Evolutionary conservation across 1,284 basidiomycete species (phyloP).

Genomic region (Marasmius tenuissimus): DNA sequence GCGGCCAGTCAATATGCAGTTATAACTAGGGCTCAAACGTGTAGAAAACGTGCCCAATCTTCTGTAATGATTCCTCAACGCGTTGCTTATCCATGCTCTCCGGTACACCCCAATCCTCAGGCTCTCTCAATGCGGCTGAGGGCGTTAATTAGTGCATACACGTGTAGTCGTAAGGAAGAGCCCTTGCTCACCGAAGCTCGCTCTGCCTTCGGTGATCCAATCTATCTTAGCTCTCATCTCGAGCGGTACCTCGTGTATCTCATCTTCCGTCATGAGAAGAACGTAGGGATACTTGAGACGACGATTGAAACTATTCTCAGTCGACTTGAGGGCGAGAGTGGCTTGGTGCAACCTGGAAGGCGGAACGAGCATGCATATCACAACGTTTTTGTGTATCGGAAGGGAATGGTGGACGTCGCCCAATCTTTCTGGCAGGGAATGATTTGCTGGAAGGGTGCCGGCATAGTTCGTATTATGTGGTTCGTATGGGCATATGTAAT

Average conservation of each 20-base stretch:
- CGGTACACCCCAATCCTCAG: constrained; percentile 24
- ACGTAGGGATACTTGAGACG: constrained; percentile 29
- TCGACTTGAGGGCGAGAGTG: constrained; percentile 23
- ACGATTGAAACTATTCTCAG: constrained; percentile 29
- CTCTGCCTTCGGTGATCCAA: constrained; percentile 26
- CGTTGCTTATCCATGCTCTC: constrained; percentile 19
- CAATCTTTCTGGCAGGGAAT: too few relatives aligned
- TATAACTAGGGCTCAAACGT: neutral
- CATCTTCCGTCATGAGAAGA: constrained; percentile 24
- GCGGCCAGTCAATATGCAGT: neutral
- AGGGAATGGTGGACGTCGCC: too few relatives aligned
- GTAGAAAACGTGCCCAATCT: constrained; percentile 21
- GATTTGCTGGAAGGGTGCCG: too few relatives aligned
- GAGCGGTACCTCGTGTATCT: constrained; percentile 20
- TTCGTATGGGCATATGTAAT: too few relatives aligned
- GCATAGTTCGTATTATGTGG: too few relatives aligned
- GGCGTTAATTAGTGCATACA: neutral
- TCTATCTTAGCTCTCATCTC: constrained; percentile 21
- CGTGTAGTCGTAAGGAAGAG: neutral
- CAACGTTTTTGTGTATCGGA: constrained; percentile 15
- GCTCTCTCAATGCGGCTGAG: constrained; percentile 13
- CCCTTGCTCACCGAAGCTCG: constrained; percentile 20
- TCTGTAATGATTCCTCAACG: constrained; percentile 21
- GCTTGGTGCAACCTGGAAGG: constrained; percentile 25
- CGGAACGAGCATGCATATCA: constrained; percentile 26